Base-by-base conservation (phyloP, 208 protist species). In the Trypanosoma mega region DNA sequence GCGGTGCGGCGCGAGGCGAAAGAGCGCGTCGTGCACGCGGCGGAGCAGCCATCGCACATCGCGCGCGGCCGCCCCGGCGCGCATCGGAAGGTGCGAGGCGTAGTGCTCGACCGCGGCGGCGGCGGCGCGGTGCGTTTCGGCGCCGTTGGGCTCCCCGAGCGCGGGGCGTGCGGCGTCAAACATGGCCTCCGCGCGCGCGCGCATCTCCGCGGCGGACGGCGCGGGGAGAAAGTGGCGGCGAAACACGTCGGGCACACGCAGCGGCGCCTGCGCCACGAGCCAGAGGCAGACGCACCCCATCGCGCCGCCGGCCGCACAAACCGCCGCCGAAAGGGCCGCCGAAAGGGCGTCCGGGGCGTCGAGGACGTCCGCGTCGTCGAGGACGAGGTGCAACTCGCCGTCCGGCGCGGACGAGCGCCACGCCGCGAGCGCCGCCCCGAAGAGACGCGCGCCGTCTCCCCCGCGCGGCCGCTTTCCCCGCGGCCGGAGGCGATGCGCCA, bases 361-460 rank as follows among this genome's bases (percentile, higher is more conserved):
- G n/a, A 86, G 39, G 1, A 59, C 44, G 41, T 92, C 89, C 0
- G 78, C 85, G 63, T 95, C 89, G 66, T 95, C 89, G 9, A 95
- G 26, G 21, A 92, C 84, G 23, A 92, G 73, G 68, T 95, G 89
- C 21, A 95, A 66, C 62, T 89, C 49, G 23, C 51, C 59, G 21
- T 63, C 50, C 18, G 66, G 33, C 18, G 51, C 53, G 8, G 34
- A 12, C 34, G 34, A 39, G 34, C 34, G 34, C 34, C 34, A 39
- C 8, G 34, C 34, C 34, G 34, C 8, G 34, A 6, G 34, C 34
- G 34, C 34, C 8, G 34, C 6, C 6, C 34, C 34, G n/a, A n/a
- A n/a, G n/a, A n/a, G n/a, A n/a, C n/a, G n/a, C 34, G 34, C 34
- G 34, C 34, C 8, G 34, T 16, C 6, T 12, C 34, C 34, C 8